Conservation (phyloP, 2,329 filamentous ascomycete genomes). For the Cladosporium sp. region DNA sequence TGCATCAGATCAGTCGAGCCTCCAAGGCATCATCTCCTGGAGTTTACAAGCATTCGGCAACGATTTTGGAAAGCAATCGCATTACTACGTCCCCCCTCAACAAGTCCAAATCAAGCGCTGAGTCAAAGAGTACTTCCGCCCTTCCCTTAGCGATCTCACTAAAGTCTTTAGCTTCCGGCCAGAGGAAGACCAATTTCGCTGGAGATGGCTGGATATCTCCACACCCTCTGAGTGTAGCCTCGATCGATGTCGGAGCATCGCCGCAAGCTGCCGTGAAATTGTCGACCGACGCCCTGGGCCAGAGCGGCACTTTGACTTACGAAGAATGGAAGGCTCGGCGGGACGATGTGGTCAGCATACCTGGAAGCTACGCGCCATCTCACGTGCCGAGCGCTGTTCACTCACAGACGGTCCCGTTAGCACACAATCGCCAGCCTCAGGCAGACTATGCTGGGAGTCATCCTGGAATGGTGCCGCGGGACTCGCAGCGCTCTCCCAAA, state of each 20-base stretch:
- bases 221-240: slow-evolving; percentile 24
- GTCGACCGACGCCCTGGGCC: slow-evolving; percentile 14
- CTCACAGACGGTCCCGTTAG: background rate
- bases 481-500: background rate
- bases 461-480: too few relatives aligned
- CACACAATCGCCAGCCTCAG: background rate
- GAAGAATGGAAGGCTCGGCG: slow-evolving; percentile 20
- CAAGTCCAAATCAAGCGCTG: too few relatives aligned
- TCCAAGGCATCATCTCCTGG: background rate
- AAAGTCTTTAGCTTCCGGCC: background rate
- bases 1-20: background rate
- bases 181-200: slow-evolving; percentile 22
- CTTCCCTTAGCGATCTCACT: background rate
- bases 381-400: background rate
- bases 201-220: slow-evolving; percentile 31
- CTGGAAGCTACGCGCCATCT: slow-evolving; percentile 1
- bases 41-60: background rate
- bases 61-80: too few relatives aligned
- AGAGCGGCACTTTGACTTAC: slow-evolving; percentile 21
- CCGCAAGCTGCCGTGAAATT: slow-evolving; percentile 21
- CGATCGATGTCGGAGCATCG: slow-evolving; percentile 15
- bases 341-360: background rate
- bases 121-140: background rate
- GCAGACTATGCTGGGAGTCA: background rate
- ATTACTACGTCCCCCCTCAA: too few relatives aligned